A percentile compares a stretch with the other conserved stretches of the same genome.
phyloP scores from a whole-genome alignment of 2,329 filamentous ascomycete genomes.

The Zalaria obscura region DNA sequence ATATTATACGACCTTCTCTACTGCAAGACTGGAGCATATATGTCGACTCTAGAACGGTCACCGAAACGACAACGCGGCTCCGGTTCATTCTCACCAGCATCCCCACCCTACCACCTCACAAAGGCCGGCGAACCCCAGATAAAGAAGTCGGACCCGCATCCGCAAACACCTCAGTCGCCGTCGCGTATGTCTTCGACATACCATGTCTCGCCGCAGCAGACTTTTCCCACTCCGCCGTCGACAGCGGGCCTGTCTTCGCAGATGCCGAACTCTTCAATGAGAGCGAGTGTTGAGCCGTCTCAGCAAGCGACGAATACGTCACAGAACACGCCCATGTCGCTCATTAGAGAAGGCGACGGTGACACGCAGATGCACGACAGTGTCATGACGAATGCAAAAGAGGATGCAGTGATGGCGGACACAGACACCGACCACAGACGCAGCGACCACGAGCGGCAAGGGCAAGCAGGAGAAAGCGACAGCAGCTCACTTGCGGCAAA shows the following conservation, averaged over 20 bases:
- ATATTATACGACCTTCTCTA: neutral
- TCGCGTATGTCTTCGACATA: conserved; percentile 28
- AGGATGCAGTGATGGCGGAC: conserved; percentile 14
- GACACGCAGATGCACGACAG: conserved; percentile 27
- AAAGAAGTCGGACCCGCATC: conserved; percentile 7
- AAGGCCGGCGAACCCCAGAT: conserved; percentile 23
- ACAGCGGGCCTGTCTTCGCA: conserved; percentile 15
- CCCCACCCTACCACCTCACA: conserved; percentile 27
- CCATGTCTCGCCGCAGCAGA: conserved; percentile 20
- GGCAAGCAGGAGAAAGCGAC: neutral
- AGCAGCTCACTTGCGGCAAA: neutral
- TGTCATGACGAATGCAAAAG: conserved; percentile 6
- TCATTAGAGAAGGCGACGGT: conserved; percentile 24
- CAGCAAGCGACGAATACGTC: conserved; percentile 8
- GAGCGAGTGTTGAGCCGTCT: neutral
- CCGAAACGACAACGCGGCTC: conserved; percentile 22
- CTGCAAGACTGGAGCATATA: neutral
- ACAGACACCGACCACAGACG: conserved; percentile 21
- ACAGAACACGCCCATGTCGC: conserved; percentile 9
- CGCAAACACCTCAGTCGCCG: conserved; percentile 33
- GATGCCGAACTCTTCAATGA: conserved; percentile 1
- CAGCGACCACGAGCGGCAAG: conserved; percentile 33
- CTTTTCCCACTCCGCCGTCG: conserved; percentile 27
- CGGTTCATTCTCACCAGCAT: conserved; percentile 28
- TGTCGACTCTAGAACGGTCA: conserved; percentile 12